phyloP scores from a whole-genome alignment of 768 basidiomycete genomes.

The Hydnomerulius pinastri region DNA sequence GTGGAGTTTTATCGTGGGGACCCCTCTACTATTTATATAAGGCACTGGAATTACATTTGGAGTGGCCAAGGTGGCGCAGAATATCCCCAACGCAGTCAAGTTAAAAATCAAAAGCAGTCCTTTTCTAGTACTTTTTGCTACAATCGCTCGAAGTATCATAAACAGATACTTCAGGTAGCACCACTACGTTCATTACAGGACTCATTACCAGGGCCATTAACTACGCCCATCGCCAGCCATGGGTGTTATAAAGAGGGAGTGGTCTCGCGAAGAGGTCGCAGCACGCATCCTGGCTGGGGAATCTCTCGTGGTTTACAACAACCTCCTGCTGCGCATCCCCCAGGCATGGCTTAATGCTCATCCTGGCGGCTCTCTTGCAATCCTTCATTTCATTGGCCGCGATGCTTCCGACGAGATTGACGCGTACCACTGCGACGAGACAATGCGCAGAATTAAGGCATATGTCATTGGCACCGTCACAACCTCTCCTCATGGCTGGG shows the following conservation, averaged over 20 bases:
- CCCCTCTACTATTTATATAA: conserved; percentile 27
- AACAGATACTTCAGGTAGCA: no score
- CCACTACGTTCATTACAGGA: background rate
- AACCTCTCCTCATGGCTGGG: conserved; percentile 55
- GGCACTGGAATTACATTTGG: background rate
- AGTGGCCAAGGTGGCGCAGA: no score
- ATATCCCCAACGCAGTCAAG: no score
- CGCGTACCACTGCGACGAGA: conserved; percentile 74
- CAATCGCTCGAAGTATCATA: no score
- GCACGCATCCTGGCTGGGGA: conserved; percentile 75
- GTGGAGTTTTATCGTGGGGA: background rate
- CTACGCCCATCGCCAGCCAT: no score
- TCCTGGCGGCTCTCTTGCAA: conserved; percentile 85
- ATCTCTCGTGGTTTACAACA: conserved; percentile 70
- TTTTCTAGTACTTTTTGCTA: no score
- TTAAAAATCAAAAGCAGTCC: no score
- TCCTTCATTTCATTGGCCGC: conserved; percentile 93
- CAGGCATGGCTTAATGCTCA: conserved; percentile 79
- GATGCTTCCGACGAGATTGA: conserved; percentile 95
- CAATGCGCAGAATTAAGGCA: conserved; percentile 28
- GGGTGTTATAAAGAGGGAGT: conserved; percentile 33
- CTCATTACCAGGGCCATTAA: no score
- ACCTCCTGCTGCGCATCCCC: conserved; percentile 65
- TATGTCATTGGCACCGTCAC: conserved; percentile 75
- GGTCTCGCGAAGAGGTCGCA: conserved; percentile 61